Evolutionary conservation across 768 basidiomycete species (phyloP).

Genomic region (Rickenella mellea): DNA sequence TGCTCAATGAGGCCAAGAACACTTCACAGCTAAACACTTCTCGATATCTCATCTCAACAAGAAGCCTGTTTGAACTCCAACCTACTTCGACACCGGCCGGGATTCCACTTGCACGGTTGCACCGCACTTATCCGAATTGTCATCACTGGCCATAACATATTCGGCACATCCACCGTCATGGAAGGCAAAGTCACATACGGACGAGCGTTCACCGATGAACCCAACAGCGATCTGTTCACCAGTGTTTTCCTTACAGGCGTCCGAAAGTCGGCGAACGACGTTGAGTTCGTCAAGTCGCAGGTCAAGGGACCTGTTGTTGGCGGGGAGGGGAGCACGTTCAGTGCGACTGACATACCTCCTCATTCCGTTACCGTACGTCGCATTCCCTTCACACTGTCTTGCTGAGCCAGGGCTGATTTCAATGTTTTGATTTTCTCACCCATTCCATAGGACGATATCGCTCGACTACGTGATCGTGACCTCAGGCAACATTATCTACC

Average conservation of each 20-base stretch:
- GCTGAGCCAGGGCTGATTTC: too few species aligned
- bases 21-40: too few species aligned
- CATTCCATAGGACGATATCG: slow-evolving; percentile 13
- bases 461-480: slow-evolving; percentile 16
- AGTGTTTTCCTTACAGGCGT: slow-evolving; percentile 4
- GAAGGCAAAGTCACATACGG: background rate
- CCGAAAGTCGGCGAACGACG: slow-evolving; percentile 3
- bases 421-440: too few species aligned
- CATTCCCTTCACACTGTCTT: background rate
- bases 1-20: too few species aligned
- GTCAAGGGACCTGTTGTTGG: slow-evolving; percentile 6
- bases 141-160: too few species aligned
- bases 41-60: too few species aligned
- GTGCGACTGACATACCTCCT: slow-evolving; percentile 11
- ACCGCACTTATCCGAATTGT: too few species aligned
- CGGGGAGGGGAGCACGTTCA: slow-evolving; percentile 8
- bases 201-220: too few species aligned
- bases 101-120: too few species aligned
- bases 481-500: slow-evolving; percentile 12
- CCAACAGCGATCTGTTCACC: too few species aligned
- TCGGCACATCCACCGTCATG: background rate
- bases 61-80: too few species aligned
- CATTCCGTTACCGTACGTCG: slow-evolving; percentile 7
- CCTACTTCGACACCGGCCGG: too few species aligned
- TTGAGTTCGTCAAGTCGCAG: background rate